Evolutionary conservation across 768 basidiomycete species (phyloP), one percentile per base, ranked within the genome.

Genomic region (Trametes coccinea): DNA sequence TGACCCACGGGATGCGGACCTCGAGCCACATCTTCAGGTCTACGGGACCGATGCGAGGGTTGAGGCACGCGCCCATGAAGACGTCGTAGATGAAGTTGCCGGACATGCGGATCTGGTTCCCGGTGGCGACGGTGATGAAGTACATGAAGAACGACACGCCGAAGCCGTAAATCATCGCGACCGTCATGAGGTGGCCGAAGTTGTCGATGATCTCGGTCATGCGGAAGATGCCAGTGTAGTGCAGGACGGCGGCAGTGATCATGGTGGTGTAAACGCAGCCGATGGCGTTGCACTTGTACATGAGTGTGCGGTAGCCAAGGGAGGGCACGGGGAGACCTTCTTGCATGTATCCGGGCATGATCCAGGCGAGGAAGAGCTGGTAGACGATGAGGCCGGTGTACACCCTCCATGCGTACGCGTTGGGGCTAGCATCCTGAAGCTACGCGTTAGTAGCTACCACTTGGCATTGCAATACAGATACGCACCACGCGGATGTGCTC

Each of bases 21-120:
- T 97, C 95, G 4, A 92, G 92, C 88, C 93, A 99, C 95, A 98
- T 98, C 77, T 99, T 99, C 70, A 99, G 78, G 75, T 98, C 96
- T 63, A 99, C 83, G 17, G 82, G 80, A 6, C 94, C 94, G 62
- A 99, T 82, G 60, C 96, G 87, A 6, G 97, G 97, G 77, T 98
- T 99, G 64, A 99, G 80, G 54, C 83, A 83, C 43, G 95, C 94
- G 47, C 96, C 96, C 95, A 98, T 97, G 77, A 95, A 97, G 62
- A 93, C 88, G 67, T 97, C 95, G 72, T 98, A 99, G 68, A 95
- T 82, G 75, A 91, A 85, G 78, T 85, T 95, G 47, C 93, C 95
- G n/a, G 90, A 93, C 91, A 97, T 96, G 64, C 97, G 84, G 52
- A 96, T 87, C 63, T 89, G 84, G 67, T 87, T 88, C 2, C 92